Base-by-base conservation (phyloP, 176 grass and related monocot species). In the Hsuehochloa calcarea region DNA sequence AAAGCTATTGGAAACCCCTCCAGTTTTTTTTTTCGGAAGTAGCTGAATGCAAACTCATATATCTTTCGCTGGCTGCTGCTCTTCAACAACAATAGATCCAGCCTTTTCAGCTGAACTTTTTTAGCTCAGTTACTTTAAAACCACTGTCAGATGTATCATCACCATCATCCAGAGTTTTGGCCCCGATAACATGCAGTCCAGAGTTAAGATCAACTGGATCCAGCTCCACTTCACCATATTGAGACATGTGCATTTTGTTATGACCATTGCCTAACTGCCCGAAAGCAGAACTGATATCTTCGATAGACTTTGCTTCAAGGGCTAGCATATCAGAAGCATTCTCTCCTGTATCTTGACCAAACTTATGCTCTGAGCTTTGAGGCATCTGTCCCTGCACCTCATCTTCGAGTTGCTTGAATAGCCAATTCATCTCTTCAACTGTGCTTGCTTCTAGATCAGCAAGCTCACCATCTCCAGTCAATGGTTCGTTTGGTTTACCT, bases 381-480 rank as follows among this genome's bases (percentile, higher is more conserved):
- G 59, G 67, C 41, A 72, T 26, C 67, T 80, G 16, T 22, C 20
- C 8, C 61, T 15, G 25, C 5, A 6, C 61, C 5, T 64, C 26
- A 68, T 82, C 41, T 78, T 77, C 47, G 0, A 85, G 17, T 9
- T 86, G 46, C 74, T 40, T 50, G 41, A 92, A 83, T 40, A 43
- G 31, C 3, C 43, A 85, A 38, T 37, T 61, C 78, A 82, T 55
- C 22, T 69, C 41, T 56, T 88, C 61, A 46, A 31, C 65, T 12
- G 65, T 88, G 67, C 43, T 79, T 69, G 46, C 39, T 89, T 89
- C 49, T 72, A 79, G 12, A 73, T 83, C 29, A 66, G 71, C 55
- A 80, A 77, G 74, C 8, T 80, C 49, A 23, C 6, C 14, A 7
- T 27, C 45, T 29, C 29, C 15, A 22, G 38, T 27, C 10, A 72